Evolutionary conservation across 345 rosid genomes (phyloP).

Genomic region (Eucalyptus pauciflora): DNA sequence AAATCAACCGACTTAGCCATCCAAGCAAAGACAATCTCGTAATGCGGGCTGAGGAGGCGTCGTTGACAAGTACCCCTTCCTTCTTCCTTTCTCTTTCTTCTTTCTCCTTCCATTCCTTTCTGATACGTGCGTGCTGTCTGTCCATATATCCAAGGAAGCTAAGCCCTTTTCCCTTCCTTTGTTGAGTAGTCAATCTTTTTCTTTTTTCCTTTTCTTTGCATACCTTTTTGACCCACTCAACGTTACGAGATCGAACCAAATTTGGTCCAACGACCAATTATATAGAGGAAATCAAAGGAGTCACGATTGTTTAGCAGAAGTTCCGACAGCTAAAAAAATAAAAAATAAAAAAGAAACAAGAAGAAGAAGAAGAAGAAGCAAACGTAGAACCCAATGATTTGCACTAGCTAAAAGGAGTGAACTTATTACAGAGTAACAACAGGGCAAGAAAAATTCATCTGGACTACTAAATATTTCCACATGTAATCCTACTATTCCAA

Average conservation of each 20-base stretch:
- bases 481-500: neutral
- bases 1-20: neutral
- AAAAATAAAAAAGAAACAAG: neutral
- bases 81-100: neutral
- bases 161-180: neutral
- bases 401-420: neutral
- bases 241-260: too few species aligned
- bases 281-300: neutral
- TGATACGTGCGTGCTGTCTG: neutral
- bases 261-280: too few species aligned
- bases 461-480: neutral
- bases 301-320: neutral
- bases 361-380: neutral
- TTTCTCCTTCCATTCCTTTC: neutral
- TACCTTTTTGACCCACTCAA: neutral
- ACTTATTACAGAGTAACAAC: neutral
- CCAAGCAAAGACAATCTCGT: neutral
- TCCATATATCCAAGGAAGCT: neutral
- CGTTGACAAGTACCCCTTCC: neutral
- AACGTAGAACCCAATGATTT: neutral
- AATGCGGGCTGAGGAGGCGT: neutral
- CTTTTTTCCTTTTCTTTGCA: neutral
- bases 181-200: neutral
- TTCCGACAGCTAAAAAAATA: neutral
- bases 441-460: neutral